Evolutionary conservation across 1,284 basidiomycete genomes (phyloP).

Genomic region (Paramarasmius palmivorus): DNA sequence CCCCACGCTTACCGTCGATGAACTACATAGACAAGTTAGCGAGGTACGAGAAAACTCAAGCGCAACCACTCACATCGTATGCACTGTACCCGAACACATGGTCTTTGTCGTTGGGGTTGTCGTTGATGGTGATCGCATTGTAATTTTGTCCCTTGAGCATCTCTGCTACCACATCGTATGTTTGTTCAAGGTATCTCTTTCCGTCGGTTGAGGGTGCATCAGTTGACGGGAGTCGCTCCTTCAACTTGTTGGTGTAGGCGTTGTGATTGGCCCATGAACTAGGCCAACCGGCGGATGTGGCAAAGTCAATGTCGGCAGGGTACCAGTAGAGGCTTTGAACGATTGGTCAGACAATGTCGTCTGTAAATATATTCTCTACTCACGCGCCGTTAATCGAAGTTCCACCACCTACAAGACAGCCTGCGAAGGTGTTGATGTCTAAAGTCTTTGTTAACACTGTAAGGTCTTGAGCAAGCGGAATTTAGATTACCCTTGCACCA

Average conservation of each 20-base stretch:
- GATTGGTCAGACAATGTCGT: conserved; percentile 4
- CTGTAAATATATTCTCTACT: conserved; percentile 25
- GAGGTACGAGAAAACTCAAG: neutral
- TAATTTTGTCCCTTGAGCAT: conserved; percentile 52
- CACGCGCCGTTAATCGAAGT: conserved; percentile 65
- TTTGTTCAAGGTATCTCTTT: conserved; percentile 56
- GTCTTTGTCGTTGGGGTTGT: conserved; percentile 55
- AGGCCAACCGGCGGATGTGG: conserved; percentile 53
- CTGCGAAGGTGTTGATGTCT: conserved; percentile 62
- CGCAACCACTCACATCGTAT: conserved; percentile 49
- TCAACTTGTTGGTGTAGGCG: conserved; percentile 50
- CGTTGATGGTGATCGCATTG: conserved; percentile 53
- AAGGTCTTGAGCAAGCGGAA: too few species aligned
- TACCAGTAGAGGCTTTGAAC: conserved; percentile 56
- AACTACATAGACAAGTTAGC: conserved; percentile 36
- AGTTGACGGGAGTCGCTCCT: conserved; percentile 53
- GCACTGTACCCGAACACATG: conserved; percentile 58
- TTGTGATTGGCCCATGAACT: conserved; percentile 50
- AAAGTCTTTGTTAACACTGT: too few species aligned
- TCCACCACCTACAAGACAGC: conserved; percentile 63
- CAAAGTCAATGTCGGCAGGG: conserved; percentile 54
- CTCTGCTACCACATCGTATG: conserved; percentile 41
- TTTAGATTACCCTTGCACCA: conserved; percentile 49
- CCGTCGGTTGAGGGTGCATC: conserved; percentile 63
- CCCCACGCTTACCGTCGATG: conserved; percentile 57